Evolutionary conservation across 1,139 yeast genomes (phyloP), one percentile per base, ranked within the genome.

Genomic region (Yamadazyma atmosphaerica): DNA sequence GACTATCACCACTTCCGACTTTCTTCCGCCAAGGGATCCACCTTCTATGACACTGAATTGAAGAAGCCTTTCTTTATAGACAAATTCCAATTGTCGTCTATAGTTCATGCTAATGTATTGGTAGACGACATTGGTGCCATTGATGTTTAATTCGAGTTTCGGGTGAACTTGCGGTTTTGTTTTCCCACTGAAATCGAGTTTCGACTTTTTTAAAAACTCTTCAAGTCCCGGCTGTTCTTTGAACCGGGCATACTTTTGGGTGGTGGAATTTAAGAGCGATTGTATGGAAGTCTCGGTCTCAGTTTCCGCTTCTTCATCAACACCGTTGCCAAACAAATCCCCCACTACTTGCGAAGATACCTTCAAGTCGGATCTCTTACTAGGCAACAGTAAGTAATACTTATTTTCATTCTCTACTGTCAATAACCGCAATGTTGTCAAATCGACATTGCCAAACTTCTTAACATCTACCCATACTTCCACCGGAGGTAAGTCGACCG

Each of bases 21-120:
- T 58, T 29, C 78, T 58, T 0, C 84, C 85, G 2, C 83, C 83
- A 31, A 75, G 58, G 11, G 65, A 56, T 1, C 84, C 85, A 2
- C 83, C 82, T 46, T 80, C 83, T 13, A 74, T 63, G n/a, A 68
- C 52, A 40, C 71, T 66, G 38, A 74, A 60, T 47, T 76, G 79
- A 10, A 77, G 58, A 36, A 70, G 51, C 25, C 65, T 58, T 4
- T 50, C 55, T 14, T 48, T 50, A 42, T 55, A 72, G 18, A 52
- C 48, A 38, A 76, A 66, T 40, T 71, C 77, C 33, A 76, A 54
- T 41, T 72, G 77, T 25, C 75, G 63, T 34, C 79, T 58, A 50
- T 65, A 67, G 18, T 63, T 50, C 42, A 70, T 54, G 30, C 67
- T 60, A 38, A 74, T 64, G 48, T 73, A 76, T 37, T 65, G 59